Evolutionary conservation across 2,329 filamentous ascomycete species (phyloP).

Genomic region (Colletotrichum acutatum): DNA sequence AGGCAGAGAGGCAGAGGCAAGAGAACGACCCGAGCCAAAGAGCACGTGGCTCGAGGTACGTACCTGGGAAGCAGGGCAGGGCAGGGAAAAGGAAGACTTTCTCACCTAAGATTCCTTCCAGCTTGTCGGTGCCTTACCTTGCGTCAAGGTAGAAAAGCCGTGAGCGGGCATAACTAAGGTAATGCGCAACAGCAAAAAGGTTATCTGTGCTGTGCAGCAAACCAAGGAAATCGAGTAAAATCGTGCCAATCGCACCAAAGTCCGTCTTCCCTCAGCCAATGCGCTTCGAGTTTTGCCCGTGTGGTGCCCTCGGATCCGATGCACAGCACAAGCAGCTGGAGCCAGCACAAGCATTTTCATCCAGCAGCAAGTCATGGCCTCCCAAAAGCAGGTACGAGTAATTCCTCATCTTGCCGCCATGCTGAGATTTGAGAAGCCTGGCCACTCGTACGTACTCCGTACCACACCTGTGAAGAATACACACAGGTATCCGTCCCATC

Average conservation of each 20-base stretch:
- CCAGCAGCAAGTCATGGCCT: background rate
- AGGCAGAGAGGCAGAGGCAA: background rate
- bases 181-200: background rate
- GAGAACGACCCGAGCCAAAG: conserved; percentile 30
- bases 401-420: background rate
- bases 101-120: background rate
- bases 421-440: background rate
- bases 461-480: background rate
- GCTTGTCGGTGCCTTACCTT: conserved; percentile 2
- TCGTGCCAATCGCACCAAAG: conserved; percentile 22
- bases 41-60: conserved; percentile 27
- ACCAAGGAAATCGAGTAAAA: background rate
- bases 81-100: background rate
- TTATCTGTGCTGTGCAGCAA: conserved; percentile 28
- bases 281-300: conserved; percentile 2
- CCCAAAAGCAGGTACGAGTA: conserved; percentile 13
- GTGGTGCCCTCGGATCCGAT: background rate
- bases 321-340: conserved; percentile 20
- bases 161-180: background rate
- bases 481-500: background rate
- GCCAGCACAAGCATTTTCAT: conserved; percentile 8
- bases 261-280: conserved; percentile 17
- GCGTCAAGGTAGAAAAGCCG: background rate
- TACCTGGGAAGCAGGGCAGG: background rate
- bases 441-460: too few relatives aligned